Evolutionary conservation across 495 filamentous ascomycete species (phyloP), one percentile per base, ranked within the genome.

Genomic region (Daldinia concentrica): DNA sequence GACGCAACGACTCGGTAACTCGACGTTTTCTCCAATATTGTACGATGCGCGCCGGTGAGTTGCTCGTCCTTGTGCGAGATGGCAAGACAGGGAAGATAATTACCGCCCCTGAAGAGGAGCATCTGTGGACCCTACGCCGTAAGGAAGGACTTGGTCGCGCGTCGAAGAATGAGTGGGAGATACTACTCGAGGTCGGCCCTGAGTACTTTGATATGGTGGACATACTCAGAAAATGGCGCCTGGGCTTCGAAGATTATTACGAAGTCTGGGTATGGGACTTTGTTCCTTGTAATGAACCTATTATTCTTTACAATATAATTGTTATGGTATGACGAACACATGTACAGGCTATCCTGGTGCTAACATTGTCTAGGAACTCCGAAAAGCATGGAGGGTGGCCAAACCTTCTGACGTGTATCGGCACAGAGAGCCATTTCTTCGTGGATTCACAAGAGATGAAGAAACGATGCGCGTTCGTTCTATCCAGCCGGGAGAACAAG

Each of bases 201-300:
- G 43, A 64, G 7, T 85, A 84, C 55, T 84, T 83, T 45, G 77
- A 81, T 4, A 67, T 77, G 48, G 78, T 83, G 48, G 81, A 84
- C 15, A 55, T 63, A 5, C 59, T 75, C 12, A 63, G 84, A 37
- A 68, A 79, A 37, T 87, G 84, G 84, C 77, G 77, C 30, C 80
- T 86, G 30, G 76, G 76, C 12, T 87, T 86, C 63, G 77, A 81
- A 27, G 81, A 84, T 24, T 86, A 83, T 64, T 83, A 84, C 62
- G 85, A 86, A 68, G 74, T 88, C 27, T 84, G 82, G 58, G 72
- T 88, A 9, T 86, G 84, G 83, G 81, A 86, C 63, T 79, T 80
- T 30, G 74, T 69, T n/a, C 78, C 84, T 15, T 80, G 79, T 6
- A 26, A 76, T 9, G 51, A 62, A 0, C 39, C 68, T 2, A 54